Base-by-base conservation (phyloP, 2,329 filamentous ascomycete genomes). In the Alternaria triticimaculans region DNA sequence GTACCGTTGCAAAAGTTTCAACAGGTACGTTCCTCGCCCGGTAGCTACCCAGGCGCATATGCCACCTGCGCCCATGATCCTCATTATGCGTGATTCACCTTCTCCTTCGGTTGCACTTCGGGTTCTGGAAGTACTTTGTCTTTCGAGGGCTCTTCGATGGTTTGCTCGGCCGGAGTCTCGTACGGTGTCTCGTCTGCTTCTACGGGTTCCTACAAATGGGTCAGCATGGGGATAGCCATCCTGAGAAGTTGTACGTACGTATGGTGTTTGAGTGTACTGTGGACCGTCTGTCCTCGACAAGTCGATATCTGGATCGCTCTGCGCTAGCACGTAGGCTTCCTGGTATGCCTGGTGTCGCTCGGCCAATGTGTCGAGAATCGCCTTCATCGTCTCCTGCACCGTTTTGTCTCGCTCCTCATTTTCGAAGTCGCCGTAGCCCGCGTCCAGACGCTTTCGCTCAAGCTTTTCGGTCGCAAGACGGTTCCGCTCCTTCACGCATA, bases 301-400 rank as follows among this genome's bases (percentile, higher is more conserved):
- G 53, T 79, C 73, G 18, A 78, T 72, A 1, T 64, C 65, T 2
- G 74, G 73, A 46, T 95, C 92, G 9, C 82, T 76, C 81, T 71
- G 69, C 9, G 77, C 92, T 66, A 92, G 82, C 63, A 86, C 82
- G 54, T 88, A 82, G 21, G 93, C 93, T 76, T 94, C 92, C 75
- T 92, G 87, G 91, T 93, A 98, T 10, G 92, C 87, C 82, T 97
- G 95, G 83, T 89, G 96, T 74, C 95, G 87, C 82, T 97, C 94
- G 37, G 92, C 95, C 75, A 98, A 84, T 54, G 90, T 87, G 70
- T 96, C 91, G 83, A 93, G 93, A 80, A 98, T 97, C 49, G 87
- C 85, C 75, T 88, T 87, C 87, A 95, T 93, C 23, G 95, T 97
- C 78, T 84, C 83, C 72, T 86, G 86, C 84, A 97, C 94, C 82